Conservation (phyloP, 2,329 filamentous ascomycete genomes). For the Fusarium abutilonis region DNA sequence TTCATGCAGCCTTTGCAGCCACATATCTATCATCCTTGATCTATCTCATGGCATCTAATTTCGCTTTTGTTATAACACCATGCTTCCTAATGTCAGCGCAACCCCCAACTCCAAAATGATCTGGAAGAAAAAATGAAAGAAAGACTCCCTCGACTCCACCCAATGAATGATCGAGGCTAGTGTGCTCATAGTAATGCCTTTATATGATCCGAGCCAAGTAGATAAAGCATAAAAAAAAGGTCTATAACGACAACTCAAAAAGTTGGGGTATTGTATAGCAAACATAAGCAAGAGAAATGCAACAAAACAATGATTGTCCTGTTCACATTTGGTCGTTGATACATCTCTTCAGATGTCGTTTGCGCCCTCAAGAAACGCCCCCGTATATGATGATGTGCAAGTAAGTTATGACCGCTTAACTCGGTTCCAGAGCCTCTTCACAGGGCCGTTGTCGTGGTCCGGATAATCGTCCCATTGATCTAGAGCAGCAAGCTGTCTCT, state of each 20-base stretch:
- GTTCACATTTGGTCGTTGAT: background rate
- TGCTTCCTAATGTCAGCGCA: constrained; percentile 1
- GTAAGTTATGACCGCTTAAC: constrained; percentile 58
- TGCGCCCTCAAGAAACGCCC: background rate
- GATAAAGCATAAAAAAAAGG: constrained; percentile 4
- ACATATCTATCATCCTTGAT: constrained; percentile 6
- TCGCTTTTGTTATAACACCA: constrained; percentile 22
- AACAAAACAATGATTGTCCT: constrained; percentile 13
- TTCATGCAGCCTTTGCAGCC: background rate
- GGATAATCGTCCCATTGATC: constrained; percentile 57
- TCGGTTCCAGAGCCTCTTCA: constrained; percentile 73
- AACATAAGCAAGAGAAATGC: constrained; percentile 18
- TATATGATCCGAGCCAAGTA: constrained; percentile 11
- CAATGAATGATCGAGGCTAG: constrained; percentile 25
- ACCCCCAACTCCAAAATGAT: constrained; percentile 19
- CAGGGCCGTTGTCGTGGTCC: constrained; percentile 59
- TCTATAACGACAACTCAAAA: constrained; percentile 35
- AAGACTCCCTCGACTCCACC: constrained; percentile 40
- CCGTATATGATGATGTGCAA: background rate
- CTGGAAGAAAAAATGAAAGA: constrained; percentile 1
- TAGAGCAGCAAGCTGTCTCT: constrained; percentile 62
- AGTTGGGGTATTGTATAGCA: constrained; percentile 39
- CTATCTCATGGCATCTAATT: constrained; percentile 10
- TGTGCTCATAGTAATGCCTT: constrained; percentile 22
- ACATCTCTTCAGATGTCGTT: constrained; percentile 1